phyloP scores from a whole-genome alignment of 1,284 basidiomycete species.

The Boletus albobrunnescens region DNA sequence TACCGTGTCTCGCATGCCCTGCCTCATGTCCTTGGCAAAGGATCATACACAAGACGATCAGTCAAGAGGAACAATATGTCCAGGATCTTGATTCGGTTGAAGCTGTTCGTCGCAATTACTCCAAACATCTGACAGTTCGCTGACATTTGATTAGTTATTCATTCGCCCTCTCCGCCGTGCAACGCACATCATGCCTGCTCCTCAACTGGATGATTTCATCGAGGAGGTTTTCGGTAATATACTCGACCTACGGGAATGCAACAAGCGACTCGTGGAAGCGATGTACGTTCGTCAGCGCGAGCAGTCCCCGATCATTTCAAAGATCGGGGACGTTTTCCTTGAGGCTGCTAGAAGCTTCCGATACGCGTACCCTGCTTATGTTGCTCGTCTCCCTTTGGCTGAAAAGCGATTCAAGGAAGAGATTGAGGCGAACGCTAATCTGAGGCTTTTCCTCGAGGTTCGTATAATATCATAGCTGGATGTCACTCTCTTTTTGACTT shows the following conservation, averaged over 20 bases:
- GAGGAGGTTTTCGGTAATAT: conserved; percentile 87
- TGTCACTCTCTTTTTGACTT: conserved; percentile 2
- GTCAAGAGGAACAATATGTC: conserved; percentile 87
- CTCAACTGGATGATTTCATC: conserved; percentile 76
- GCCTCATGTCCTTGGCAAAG: conserved; percentile 34
- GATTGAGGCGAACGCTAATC: conserved; percentile 75
- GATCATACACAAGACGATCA: conserved; percentile 91
- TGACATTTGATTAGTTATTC: conserved; percentile 50
- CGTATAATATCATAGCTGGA: conserved; percentile 2
- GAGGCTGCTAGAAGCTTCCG: conserved; percentile 87
- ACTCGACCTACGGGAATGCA: conserved; percentile 78
- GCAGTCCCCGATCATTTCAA: conserved; percentile 77
- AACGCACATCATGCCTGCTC: conserved; percentile 66
- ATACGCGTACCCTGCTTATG: conserved; percentile 80
- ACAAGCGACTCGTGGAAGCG: conserved; percentile 76
- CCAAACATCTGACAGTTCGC: not conserved
- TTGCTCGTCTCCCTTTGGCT: conserved; percentile 81
- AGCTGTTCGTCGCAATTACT: conserved; percentile 40
- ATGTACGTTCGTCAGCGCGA: conserved; percentile 88
- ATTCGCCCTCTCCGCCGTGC: conserved; percentile 72
- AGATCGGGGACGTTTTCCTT: conserved; percentile 89
- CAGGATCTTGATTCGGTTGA: conserved; percentile 87
- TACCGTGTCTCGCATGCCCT: not conserved
- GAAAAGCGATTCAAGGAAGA: conserved; percentile 87
- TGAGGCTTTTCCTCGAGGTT: conserved; percentile 87